Evolutionary conservation across 306 rosid species (phyloP).

Genomic region (Acacia confusa): DNA sequence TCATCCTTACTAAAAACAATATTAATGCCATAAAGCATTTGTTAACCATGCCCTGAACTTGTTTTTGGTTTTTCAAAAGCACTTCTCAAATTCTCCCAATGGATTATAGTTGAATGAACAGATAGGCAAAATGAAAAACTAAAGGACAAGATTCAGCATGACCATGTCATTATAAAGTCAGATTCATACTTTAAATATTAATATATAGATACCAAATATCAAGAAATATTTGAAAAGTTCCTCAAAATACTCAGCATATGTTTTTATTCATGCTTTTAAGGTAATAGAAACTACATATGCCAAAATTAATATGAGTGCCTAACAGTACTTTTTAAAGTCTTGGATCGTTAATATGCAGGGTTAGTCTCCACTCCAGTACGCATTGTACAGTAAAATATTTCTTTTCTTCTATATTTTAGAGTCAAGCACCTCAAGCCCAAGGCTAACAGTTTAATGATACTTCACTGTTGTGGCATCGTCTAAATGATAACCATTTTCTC

Average conservation of each 20-base stretch:
- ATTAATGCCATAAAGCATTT: no score
- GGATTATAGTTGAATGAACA: no score
- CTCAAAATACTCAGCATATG: neutral
- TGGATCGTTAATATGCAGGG: neutral
- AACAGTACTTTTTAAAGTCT: neutral
- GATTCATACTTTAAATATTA: neutral
- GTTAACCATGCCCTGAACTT: no score
- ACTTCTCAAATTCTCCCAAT: no score
- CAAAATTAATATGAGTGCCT: neutral
- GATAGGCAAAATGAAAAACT: neutral
- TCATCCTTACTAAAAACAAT: no score
- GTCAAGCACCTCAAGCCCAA: neutral
- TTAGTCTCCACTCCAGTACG: neutral
- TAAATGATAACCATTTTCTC: neutral
- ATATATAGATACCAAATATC: neutral
- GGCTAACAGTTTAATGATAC: neutral
- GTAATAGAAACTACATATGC: neutral
- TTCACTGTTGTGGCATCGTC: no score
- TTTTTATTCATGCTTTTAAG: neutral
- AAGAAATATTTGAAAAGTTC: neutral
- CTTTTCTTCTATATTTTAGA: neutral
- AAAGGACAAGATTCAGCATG: neutral
- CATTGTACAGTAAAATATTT: neutral
- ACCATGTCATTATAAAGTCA: neutral
- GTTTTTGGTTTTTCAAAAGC: no score